Evolutionary conservation across 2,329 filamentous ascomycete species (phyloP).

Genomic region (Fulvia fulva): DNA sequence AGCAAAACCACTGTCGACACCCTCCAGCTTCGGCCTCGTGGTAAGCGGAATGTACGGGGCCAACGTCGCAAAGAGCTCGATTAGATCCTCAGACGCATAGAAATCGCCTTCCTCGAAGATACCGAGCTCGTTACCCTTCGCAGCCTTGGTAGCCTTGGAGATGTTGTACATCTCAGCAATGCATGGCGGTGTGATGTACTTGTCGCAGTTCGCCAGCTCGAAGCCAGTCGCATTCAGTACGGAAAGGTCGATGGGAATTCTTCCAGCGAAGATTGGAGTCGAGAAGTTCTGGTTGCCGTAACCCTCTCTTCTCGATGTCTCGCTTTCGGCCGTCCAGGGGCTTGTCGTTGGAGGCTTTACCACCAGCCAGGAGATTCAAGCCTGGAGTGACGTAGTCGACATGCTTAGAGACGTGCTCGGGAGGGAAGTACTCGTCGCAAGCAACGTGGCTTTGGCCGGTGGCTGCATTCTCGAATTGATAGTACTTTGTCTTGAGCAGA

Average conservation of each 20-base stretch:
- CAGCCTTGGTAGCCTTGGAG: conserved; percentile 36
- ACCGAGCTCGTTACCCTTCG: conserved; percentile 43
- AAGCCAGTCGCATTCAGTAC: conserved; percentile 10
- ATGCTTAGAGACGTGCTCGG: conserved; percentile 44
- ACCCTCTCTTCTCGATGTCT: conserved; percentile 19
- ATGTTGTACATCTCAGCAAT: conserved; percentile 40
- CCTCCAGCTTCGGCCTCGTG: conserved; percentile 30
- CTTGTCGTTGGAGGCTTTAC: conserved; percentile 12
- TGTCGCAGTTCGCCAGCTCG: conserved; percentile 15
- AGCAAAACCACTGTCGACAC: conserved; percentile 26
- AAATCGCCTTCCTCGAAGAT: conserved; percentile 45
- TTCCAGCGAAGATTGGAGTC: conserved; percentile 1
- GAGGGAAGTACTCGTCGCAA: conserved; percentile 47
- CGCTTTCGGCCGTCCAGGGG: conserved; percentile 9
- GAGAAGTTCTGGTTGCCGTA: conserved; percentile 18
- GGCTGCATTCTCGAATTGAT: conserved; percentile 56
- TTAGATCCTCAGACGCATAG: conserved; percentile 44
- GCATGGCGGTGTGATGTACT: conserved; percentile 22
- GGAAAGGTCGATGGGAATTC: conserved; percentile 3
- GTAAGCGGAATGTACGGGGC: conserved; percentile 19
- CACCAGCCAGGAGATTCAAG: conserved; percentile 42
- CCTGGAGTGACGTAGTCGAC: conserved; percentile 57
- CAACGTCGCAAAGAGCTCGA: conserved; percentile 43
- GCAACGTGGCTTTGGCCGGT: conserved; percentile 43
- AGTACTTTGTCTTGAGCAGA: conserved; percentile 49